A percentile compares a stretch with the other conserved stretches of the same genome.
phyloP scores from a whole-genome alignment of 139 green algal genomes.

The Micractinium conductrix region DNA sequence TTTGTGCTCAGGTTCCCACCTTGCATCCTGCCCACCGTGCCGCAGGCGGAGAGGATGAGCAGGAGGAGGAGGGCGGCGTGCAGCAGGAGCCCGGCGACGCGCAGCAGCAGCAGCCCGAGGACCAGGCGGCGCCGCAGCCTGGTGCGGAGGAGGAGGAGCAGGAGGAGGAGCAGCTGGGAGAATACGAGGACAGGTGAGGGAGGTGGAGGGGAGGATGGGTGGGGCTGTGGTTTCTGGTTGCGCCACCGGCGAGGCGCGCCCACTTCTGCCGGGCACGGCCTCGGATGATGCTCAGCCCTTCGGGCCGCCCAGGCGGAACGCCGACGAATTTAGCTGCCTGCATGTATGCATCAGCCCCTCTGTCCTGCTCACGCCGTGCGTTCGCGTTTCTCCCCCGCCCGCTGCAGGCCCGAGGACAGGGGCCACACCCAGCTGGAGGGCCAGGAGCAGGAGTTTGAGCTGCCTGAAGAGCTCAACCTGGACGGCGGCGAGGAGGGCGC shows the following conservation, averaged over 20 bases:
- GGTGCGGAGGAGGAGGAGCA: slow-evolving; percentile 47
- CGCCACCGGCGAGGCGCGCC: not conserved
- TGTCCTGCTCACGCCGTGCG: not conserved
- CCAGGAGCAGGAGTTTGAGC: slow-evolving; percentile 73
- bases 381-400: not conserved
- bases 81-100: slow-evolving; percentile 46
- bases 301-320: no score
- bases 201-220: not conserved
- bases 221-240: not conserved
- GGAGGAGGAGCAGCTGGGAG: slow-evolving; percentile 52
- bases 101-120: slow-evolving; percentile 52
- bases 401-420: slow-evolving; percentile 79
- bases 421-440: slow-evolving; percentile 63
- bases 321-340: no score
- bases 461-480: slow-evolving; percentile 86
- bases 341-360: no score
- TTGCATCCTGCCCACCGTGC: no score
- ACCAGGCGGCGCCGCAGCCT: slow-evolving; percentile 33
- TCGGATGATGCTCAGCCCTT: not conserved
- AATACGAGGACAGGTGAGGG: slow-evolving; percentile 53
- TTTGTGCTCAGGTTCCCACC: no score
- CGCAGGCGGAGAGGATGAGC: slow-evolving; percentile 55
- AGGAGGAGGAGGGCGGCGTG: slow-evolving; percentile 54
- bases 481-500: slow-evolving; percentile 66
- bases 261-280: not conserved